Evolutionary conservation across 257 asterid species (phyloP), one percentile per base, ranked within the genome.

Genomic region (Solanum megistacrolobum): DNA sequence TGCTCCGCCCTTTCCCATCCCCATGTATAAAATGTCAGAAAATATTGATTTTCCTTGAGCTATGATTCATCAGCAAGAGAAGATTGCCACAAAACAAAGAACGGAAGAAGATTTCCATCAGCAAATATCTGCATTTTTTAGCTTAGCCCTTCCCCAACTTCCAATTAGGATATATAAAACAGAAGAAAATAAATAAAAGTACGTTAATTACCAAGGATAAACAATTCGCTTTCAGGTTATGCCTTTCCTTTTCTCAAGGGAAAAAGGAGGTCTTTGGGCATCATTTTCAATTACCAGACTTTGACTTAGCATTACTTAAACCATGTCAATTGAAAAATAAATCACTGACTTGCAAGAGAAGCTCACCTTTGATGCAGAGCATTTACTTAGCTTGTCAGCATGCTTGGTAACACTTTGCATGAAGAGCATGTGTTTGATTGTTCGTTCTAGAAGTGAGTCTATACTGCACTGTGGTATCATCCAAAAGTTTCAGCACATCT

Each of bases 401-500:
- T 95, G 98, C 91, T 92, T 94, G 72, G 98, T 92, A 48, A 95
- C 91, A 90, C 97, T 92, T 92, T 95, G 99, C 97, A 94, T 90
- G 90, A 93, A 96, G 83, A 94, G 92, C 99, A 95, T 95, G 89
- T 96, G 98, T 92, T 93, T 95, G 91, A 96, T 92, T 81, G 98
- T 92, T 83, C 96, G 92, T 93, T 95, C 98, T 81, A 96, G 92
- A 86, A 96, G 99, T 71, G 99, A 95, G 92, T 96, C 99, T 87
- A 96, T 95, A 86, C 99, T 96, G 94, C 99, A 96, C 99, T 96
- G 98, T 89, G 79, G 84, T 88, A 88, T 84, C 43, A 90, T 87
- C 90, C 86, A 87, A 85, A 89, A 90, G 91, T 89, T 87, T 93
- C 94, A 95, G 93, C 88, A 88, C 31, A 90, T 3, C 78, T 36